phyloP scores from a whole-genome alignment of 352 stramenopile genomes.

The Pythium coloratum region DNA sequence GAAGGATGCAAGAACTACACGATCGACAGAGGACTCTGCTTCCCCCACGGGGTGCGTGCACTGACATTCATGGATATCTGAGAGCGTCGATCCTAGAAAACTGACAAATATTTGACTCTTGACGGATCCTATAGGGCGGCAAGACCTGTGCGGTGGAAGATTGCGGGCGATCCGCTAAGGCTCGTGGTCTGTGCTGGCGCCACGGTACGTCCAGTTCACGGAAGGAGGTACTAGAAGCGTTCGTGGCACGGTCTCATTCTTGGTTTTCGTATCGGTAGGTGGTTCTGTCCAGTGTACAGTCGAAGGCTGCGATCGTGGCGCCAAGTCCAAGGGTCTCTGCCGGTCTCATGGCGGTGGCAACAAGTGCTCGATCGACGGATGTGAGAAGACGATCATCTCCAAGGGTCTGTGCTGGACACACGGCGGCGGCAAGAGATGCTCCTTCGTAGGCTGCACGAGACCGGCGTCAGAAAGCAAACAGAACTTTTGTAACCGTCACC shows the following conservation, averaged over 20 bases:
- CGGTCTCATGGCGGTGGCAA: constrained; percentile 26
- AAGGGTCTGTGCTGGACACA: constrained; percentile 32
- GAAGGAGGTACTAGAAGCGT: too few relatives aligned
- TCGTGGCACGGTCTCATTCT: neutral
- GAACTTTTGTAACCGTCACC: constrained; percentile 12
- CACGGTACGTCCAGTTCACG: too few relatives aligned
- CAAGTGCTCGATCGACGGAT: constrained; percentile 25
- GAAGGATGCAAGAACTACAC: constrained; percentile 52
- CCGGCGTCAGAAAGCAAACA: constrained; percentile 5
- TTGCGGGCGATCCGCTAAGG: constrained; percentile 12
- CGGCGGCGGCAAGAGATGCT: constrained; percentile 29
- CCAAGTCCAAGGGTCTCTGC: constrained; percentile 27
- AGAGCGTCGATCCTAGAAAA: neutral
- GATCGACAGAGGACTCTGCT: constrained; percentile 46
- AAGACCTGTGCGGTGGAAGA: constrained; percentile 11
- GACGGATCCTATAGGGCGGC: neutral
- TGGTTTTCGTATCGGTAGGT: too few relatives aligned
- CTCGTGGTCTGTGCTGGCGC: constrained; percentile 17
- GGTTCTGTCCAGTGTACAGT: constrained; percentile 11
- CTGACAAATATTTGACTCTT: too few relatives aligned
- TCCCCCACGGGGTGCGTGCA: constrained; percentile 31
- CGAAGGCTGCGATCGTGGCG: constrained; percentile 7
- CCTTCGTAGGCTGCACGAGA: constrained; percentile 20
- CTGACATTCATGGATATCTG: neutral
- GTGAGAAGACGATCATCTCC: constrained; percentile 19